Conservation (phyloP, 108 stramenopile species). For the Phaeodactylum tricornutum region DNA sequence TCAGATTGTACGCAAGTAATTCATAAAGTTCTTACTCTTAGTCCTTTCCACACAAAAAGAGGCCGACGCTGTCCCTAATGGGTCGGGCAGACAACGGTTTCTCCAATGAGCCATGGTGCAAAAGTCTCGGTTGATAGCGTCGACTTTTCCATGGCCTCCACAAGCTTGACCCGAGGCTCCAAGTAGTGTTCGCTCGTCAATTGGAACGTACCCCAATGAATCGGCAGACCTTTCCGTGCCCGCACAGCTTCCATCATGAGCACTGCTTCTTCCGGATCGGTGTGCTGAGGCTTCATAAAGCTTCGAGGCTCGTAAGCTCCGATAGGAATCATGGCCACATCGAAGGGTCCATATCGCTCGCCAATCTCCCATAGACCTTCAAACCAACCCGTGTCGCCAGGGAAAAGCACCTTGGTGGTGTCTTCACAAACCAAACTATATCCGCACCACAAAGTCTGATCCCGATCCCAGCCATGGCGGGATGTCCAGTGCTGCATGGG, state of each 20-base stretch:
- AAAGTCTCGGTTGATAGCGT: constrained; percentile 5
- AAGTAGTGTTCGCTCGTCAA: constrained; percentile 55
- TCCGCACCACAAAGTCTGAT: constrained; percentile 70
- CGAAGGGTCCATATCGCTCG: constrained; percentile 62
- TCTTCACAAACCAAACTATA: constrained; percentile 28
- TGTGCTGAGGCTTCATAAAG: constrained; percentile 80
- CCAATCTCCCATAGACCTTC: constrained; percentile 53
- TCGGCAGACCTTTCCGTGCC: constrained; percentile 40
- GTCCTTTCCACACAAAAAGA: too few relatives aligned
- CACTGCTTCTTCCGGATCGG: constrained; percentile 64
- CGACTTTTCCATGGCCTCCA: constrained; percentile 1
- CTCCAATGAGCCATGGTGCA: constrained; percentile 14
- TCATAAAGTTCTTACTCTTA: too few relatives aligned
- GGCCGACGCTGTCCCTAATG: too few relatives aligned
- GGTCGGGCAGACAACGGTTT: too few relatives aligned
- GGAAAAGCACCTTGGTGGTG: constrained; percentile 51
- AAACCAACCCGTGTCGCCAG: constrained; percentile 70
- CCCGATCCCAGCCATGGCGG: constrained; percentile 59
- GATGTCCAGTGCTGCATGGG: constrained; percentile 80
- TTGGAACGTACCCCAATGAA: constrained; percentile 82
- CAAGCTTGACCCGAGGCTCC: constrained; percentile 38
- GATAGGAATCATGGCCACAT: constrained; percentile 74
- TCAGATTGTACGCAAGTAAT: constrained; percentile 31
- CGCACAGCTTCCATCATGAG: constrained; percentile 44
- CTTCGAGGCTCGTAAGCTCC: constrained; percentile 77